Conservation (phyloP, 495 filamentous ascomycete genomes). For the Penicillium cosmopolitanum region DNA sequence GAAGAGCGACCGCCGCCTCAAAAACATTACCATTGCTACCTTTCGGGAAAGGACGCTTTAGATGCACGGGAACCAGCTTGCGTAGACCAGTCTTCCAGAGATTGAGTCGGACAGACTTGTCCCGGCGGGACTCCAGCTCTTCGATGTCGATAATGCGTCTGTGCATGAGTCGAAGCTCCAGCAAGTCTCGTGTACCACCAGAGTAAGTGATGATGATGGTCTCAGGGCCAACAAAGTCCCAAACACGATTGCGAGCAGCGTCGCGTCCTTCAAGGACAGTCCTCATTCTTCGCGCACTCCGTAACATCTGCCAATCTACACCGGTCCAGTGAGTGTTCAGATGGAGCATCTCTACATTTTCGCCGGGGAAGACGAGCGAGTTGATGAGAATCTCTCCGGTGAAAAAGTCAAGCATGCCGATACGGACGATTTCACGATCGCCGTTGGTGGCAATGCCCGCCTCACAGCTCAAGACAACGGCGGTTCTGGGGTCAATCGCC, state of each 20-base stretch:
- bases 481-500: conserved; percentile 12
- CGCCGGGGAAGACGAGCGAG: conserved; percentile 40
- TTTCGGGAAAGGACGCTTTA: conserved; percentile 38
- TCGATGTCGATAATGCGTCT: conserved; percentile 33
- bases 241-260: conserved; percentile 36
- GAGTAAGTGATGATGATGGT: conserved; percentile 41
- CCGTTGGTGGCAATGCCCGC: conserved; percentile 40
- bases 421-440: conserved; percentile 42
- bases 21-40: conserved; percentile 36
- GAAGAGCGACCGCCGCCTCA: conserved; percentile 43
- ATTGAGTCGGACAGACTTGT: neutral
- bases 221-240: conserved; percentile 36
- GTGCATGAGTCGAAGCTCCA: conserved; percentile 33
- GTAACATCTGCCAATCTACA: conserved; percentile 28
- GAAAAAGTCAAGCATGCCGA: conserved; percentile 50
- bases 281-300: conserved; percentile 15
- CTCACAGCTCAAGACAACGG: conserved; percentile 55
- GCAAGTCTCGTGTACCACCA: conserved; percentile 29
- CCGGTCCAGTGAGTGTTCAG: conserved; percentile 46
- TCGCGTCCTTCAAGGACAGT: conserved; percentile 33
- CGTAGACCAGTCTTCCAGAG: conserved; percentile 32
- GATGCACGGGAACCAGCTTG: conserved; percentile 24
- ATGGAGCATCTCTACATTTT: conserved; percentile 35
- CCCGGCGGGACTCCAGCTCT: conserved; percentile 21
- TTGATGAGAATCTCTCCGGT: conserved; percentile 46